Conservation (phyloP, 768 basidiomycete species). For the Cytidiella melzeri region DNA sequence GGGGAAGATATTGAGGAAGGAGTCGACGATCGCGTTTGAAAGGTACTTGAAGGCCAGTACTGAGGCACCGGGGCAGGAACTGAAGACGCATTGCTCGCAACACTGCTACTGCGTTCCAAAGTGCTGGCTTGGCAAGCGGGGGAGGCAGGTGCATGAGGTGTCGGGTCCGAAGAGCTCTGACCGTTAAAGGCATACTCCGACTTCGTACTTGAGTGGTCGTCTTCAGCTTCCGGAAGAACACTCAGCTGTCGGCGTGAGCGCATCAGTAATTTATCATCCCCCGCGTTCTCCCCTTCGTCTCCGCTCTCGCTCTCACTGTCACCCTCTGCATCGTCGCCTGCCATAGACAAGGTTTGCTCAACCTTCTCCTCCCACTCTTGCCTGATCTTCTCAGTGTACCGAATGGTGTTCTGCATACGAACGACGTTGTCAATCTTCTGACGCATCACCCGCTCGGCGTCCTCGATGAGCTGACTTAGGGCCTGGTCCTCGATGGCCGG, state of each 20-base stretch:
- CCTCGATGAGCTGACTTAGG: slow-evolving; percentile 74
- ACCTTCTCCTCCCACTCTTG: slow-evolving; percentile 95
- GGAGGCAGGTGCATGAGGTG: slow-evolving; percentile 57
- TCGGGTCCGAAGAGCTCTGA: slow-evolving; percentile 50
- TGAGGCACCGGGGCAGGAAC: slow-evolving; percentile 29
- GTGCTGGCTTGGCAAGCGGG: slow-evolving; percentile 27
- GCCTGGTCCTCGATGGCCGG: slow-evolving; percentile 84
- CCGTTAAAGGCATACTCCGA: slow-evolving; percentile 59
- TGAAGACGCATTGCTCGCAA: slow-evolving; percentile 15
- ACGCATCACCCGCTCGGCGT: slow-evolving; percentile 83
- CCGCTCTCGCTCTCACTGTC: slow-evolving; percentile 29
- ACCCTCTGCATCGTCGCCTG: slow-evolving; percentile 48
- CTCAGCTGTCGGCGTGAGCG: slow-evolving; percentile 2
- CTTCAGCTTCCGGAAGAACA: slow-evolving; percentile 23
- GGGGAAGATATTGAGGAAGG: slow-evolving; percentile 88
- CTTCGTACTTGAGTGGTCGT: slow-evolving; percentile 55
- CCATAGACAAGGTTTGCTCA: slow-evolving; percentile 53
- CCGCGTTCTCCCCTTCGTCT: slow-evolving; percentile 15
- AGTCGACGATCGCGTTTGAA: slow-evolving; percentile 79
- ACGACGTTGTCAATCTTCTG: slow-evolving; percentile 94
- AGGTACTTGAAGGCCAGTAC: slow-evolving; percentile 32
- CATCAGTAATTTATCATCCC: slow-evolving; percentile 18
- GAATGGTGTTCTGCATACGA: slow-evolving; percentile 94
- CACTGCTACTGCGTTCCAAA: slow-evolving; percentile 12
- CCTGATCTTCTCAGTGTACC: slow-evolving; percentile 95